These are phyloP conservation scores for Dendrothele bispora DNA, from an alignment of 768 basidiomycete genomes.

Conservation along the genomic window DNA sequence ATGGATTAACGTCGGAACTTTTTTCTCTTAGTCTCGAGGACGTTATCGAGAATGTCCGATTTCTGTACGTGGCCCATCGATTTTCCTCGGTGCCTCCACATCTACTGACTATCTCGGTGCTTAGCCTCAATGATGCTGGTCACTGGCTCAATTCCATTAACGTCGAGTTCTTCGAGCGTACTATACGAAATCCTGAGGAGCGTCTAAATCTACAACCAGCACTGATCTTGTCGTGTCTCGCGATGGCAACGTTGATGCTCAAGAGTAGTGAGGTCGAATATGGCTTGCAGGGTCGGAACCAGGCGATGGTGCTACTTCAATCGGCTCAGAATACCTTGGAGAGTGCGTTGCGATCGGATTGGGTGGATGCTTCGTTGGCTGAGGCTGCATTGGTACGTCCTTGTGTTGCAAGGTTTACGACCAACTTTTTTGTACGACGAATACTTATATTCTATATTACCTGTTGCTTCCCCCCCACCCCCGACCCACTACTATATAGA, in stretches of 20 bases:
- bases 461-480: no score
- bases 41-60: constrained; percentile 49
- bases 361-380: constrained; percentile 64
- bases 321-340: constrained; percentile 57
- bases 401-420: not conserved
- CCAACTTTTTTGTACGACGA: not conserved
- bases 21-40: constrained; percentile 40
- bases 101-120: no score
- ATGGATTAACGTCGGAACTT: constrained; percentile 5
- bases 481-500: constrained; percentile 37
- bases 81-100: not conserved
- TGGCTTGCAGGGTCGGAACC: constrained; percentile 50
- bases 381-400: constrained; percentile 67
- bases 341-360: constrained; percentile 45
- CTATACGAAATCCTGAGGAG: constrained; percentile 50
- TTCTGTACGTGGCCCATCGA: constrained; percentile 40
- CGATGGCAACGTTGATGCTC: constrained; percentile 71
- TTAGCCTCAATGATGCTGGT: constrained; percentile 63
- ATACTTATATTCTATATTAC: no score
- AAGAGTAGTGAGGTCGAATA: constrained; percentile 68
- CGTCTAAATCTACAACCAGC: constrained; percentile 66
- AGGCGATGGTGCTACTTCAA: constrained; percentile 58
- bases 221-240: constrained; percentile 66
- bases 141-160: constrained; percentile 74
- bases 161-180: constrained; percentile 50